phyloP scores from a whole-genome alignment of 257 asterid species.

The Thymus quinquecostatus region DNA sequence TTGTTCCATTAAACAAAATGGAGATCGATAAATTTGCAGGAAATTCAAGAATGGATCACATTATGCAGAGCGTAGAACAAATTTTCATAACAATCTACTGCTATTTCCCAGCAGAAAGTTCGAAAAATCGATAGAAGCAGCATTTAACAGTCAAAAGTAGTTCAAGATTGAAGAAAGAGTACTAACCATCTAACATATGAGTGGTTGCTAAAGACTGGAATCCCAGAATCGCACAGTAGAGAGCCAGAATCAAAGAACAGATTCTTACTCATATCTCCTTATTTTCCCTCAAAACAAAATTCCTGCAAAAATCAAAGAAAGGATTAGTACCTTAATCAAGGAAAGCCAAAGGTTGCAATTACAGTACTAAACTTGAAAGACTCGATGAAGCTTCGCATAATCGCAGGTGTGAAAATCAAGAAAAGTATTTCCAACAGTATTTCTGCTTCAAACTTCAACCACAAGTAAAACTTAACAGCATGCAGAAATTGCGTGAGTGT shows the following conservation, averaged over 20 bases:
- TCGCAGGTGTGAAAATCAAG: slow-evolving; percentile 47
- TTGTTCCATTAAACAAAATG: background rate
- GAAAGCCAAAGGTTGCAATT: slow-evolving; percentile 28
- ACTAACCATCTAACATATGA: slow-evolving; percentile 61
- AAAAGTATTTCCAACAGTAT: slow-evolving; percentile 39
- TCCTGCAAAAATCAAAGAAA: slow-evolving; percentile 11
- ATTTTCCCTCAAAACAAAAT: slow-evolving; percentile 9
- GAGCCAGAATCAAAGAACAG: slow-evolving; percentile 35
- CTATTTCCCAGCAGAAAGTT: slow-evolving; percentile 2
- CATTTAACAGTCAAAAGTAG: slow-evolving; percentile 1
- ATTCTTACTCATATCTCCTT: slow-evolving; percentile 47
- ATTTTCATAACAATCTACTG: background rate
- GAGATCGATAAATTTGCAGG: background rate
- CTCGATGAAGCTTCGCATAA: slow-evolving; percentile 44
- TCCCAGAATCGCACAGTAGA: slow-evolving; percentile 40
- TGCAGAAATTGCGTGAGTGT: slow-evolving; percentile 12
- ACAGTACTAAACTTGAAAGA: slow-evolving; percentile 32
- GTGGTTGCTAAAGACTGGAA: slow-evolving; percentile 52
- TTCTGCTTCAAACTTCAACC: slow-evolving; percentile 44
- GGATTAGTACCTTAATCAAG: slow-evolving; percentile 29
- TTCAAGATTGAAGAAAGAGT: slow-evolving; percentile 9
- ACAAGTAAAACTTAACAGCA: slow-evolving; percentile 32
- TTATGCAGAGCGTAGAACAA: background rate
- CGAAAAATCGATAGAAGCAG: background rate
- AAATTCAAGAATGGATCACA: background rate